Conservation (phyloP, 257 asterid genomes). For the Lavandula angustifolia region DNA sequence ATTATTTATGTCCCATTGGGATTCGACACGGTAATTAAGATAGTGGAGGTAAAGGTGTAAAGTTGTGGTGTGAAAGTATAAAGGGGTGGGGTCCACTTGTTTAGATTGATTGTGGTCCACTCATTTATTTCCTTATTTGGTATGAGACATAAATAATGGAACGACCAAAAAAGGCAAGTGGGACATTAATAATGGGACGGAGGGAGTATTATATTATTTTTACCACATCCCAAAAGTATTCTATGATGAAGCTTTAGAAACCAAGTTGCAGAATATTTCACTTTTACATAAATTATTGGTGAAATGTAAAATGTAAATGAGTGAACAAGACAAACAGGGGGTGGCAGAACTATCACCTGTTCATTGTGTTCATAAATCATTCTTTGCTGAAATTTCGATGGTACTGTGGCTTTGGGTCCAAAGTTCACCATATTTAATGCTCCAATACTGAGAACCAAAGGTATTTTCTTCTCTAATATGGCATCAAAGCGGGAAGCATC, state of each 20-base stretch:
- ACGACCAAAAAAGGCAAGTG: too few species aligned
- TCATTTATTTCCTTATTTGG: too few species aligned
- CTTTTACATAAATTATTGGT: constrained; percentile 4
- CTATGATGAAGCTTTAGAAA: background rate
- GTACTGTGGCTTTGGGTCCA: constrained; percentile 75
- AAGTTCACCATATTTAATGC: constrained; percentile 97
- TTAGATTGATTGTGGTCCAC: too few species aligned
- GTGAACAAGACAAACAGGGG: constrained; percentile 18
- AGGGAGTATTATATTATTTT: background rate
- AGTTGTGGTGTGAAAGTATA: too few species aligned
- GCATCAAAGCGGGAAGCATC: constrained; percentile 83
- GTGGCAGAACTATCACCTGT: constrained; percentile 54
- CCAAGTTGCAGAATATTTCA: constrained; percentile 15
- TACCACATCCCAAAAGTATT: background rate
- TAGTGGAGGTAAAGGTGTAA: too few species aligned
- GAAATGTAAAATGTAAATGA: constrained; percentile 15
- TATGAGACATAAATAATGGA: too few species aligned
- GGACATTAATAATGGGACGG: too few species aligned
- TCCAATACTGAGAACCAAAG: constrained; percentile 85
- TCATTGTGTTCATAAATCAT: constrained; percentile 72
- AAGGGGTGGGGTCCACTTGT: too few species aligned
- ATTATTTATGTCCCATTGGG: too few species aligned
- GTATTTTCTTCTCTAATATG: constrained; percentile 76
- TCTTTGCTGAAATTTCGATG: constrained; percentile 68
- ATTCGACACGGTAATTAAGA: too few species aligned